Evolutionary conservation across 345 rosid species (phyloP).

Genomic region (Kernera saxatilis): DNA sequence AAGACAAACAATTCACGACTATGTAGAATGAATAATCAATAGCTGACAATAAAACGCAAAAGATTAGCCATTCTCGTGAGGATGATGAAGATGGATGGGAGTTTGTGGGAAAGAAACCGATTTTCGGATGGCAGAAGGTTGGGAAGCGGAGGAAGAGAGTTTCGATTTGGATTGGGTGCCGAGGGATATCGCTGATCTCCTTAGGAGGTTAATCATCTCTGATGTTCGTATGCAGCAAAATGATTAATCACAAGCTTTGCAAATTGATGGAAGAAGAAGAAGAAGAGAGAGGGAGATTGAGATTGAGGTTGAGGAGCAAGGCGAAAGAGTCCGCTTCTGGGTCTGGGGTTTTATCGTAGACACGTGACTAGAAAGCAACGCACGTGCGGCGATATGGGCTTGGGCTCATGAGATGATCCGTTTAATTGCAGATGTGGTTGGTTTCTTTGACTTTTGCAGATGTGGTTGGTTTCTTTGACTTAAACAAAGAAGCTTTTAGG

Average conservation of each 20-base stretch:
- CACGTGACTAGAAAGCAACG: constrained; percentile 12
- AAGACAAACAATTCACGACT: neutral
- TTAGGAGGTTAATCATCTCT: constrained; percentile 27
- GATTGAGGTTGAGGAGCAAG: constrained; percentile 8
- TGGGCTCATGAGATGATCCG: neutral
- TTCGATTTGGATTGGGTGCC: constrained; percentile 1
- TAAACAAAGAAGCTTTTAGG: too few relatives aligned
- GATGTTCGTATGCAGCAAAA: neutral
- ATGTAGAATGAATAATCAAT: neutral
- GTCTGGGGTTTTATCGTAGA: constrained; percentile 24
- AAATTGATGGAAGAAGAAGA: neutral
- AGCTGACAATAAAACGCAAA: neutral
- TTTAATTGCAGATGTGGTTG: neutral
- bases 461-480: too few relatives aligned
- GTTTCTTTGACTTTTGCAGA: too few relatives aligned
- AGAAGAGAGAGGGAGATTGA: neutral
- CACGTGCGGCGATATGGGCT: constrained; percentile 1
- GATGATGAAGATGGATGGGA: too few relatives aligned
- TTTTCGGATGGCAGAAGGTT: constrained; percentile 14
- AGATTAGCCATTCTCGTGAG: neutral
- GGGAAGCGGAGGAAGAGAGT: constrained; percentile 21
- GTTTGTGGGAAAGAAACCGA: neutral
- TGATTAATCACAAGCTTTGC: neutral
- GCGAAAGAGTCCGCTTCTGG: constrained; percentile 17
- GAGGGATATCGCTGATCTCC: constrained; percentile 31